Evolutionary conservation across 176 grass and related monocot genomes (phyloP).

Genomic region (Aegilops longissima): DNA sequence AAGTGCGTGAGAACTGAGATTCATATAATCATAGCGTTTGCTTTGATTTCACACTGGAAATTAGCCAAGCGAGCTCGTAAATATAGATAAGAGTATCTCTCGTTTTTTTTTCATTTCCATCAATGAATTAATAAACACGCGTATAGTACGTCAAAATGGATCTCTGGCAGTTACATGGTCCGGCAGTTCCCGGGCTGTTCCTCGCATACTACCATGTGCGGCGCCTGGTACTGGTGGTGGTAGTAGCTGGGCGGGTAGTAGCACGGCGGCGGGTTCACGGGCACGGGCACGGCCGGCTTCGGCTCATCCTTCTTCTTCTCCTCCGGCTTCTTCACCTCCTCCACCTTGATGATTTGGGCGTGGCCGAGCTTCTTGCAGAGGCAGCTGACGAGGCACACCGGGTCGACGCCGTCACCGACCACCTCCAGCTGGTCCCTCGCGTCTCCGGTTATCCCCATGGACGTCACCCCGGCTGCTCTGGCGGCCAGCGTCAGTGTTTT

Average conservation of each 20-base stretch:
- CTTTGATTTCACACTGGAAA: neutral
- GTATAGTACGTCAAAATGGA: neutral
- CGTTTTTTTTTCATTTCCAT: neutral
- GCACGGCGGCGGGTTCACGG: neutral
- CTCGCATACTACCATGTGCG: constrained; percentile 25
- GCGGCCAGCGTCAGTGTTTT: constrained; percentile 40
- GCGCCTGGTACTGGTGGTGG: constrained; percentile 7
- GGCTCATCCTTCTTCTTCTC: neutral
- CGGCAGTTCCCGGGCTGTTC: constrained; percentile 19
- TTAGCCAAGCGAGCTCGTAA: neutral
- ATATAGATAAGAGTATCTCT: neutral
- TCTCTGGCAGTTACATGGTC: constrained; percentile 27
- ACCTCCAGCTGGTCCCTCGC: constrained; percentile 54
- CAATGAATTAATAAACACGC: neutral
- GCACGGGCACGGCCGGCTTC: neutral
- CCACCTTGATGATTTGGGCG: constrained; percentile 54
- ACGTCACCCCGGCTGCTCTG: constrained; percentile 35
- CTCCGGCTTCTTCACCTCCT: constrained; percentile 35
- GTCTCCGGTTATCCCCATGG: constrained; percentile 44
- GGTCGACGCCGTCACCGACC: constrained; percentile 57
- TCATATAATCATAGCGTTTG: neutral
- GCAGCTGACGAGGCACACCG: constrained; percentile 31
- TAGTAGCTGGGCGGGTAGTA: constrained; percentile 6
- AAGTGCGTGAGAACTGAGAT: neutral
- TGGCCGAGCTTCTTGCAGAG: constrained; percentile 56